Percentiles rank a stretch among this genome's conserved stretches.
These are phyloP conservation scores for Nevesoporus exiguus DNA, from an alignment of 768 basidiomycete species.

Conservation along the genomic window DNA sequence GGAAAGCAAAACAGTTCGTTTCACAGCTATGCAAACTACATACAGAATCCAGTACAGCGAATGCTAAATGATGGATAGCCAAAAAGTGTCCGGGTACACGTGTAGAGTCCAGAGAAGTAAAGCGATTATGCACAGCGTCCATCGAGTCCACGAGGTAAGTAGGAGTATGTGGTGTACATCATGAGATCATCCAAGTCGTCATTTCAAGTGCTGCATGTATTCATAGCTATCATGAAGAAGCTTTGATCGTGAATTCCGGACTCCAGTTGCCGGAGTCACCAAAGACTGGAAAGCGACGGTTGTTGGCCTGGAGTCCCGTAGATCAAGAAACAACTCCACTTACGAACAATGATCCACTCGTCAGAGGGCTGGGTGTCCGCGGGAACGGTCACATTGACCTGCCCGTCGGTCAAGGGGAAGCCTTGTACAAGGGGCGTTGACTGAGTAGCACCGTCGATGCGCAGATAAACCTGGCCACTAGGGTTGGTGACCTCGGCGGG, in stretches of 20 bases:
- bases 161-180: constrained; percentile 11
- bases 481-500: constrained; percentile 49
- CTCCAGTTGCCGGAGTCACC: constrained; percentile 55
- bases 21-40: constrained; percentile 1
- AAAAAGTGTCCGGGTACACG: constrained; percentile 1
- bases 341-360: constrained; percentile 44
- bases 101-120: not conserved
- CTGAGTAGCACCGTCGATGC: constrained; percentile 32
- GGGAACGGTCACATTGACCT: constrained; percentile 40
- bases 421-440: constrained; percentile 36
- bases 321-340: constrained; percentile 18
- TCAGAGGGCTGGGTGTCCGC: constrained; percentile 31
- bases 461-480: constrained; percentile 41
- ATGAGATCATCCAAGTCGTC: constrained; percentile 12
- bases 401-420: constrained; percentile 37
- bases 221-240: constrained; percentile 17
- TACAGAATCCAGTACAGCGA: constrained; percentile 9
- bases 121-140: constrained; percentile 13
- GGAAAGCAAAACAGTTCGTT: not conserved
- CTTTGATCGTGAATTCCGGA: constrained; percentile 40
- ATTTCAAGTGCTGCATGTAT: not conserved
- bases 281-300: constrained; percentile 37
- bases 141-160: constrained; percentile 7
- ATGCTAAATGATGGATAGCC: constrained; percentile 2
- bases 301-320: not conserved